Evolutionary conservation across 2,329 filamentous ascomycete genomes (phyloP).

Genomic region (Fusarium equiseti): DNA sequence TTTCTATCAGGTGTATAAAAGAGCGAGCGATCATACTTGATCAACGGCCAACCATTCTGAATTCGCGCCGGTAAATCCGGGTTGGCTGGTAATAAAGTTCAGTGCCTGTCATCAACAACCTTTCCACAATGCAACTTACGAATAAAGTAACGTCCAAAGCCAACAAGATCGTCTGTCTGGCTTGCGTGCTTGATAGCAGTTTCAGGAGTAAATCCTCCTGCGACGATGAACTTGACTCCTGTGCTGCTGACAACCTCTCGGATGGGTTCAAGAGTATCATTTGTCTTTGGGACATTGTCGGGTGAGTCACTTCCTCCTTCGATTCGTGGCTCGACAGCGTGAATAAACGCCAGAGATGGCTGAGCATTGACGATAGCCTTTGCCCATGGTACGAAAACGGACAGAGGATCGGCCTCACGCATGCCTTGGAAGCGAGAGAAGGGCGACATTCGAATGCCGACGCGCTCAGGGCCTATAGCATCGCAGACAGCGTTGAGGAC

Average conservation of each 20-base stretch:
- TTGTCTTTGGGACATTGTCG: constrained; percentile 47
- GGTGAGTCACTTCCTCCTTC: constrained; percentile 55
- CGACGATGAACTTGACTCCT: constrained; percentile 47
- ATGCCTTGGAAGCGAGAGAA: constrained; percentile 73
- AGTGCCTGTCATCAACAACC: background rate
- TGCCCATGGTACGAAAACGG: constrained; percentile 63
- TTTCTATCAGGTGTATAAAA: constrained; percentile 38
- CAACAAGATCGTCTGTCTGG: constrained; percentile 51
- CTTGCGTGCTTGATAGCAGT: constrained; percentile 49
- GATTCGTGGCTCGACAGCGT: constrained; percentile 70
- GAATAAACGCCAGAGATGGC: constrained; percentile 70
- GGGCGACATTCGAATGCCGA: constrained; percentile 70
- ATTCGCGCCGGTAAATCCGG: constrained; percentile 44
- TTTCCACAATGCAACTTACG: constrained; percentile 18
- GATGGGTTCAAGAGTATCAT: constrained; percentile 51
- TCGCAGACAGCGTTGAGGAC: constrained; percentile 59
- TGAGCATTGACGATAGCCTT: constrained; percentile 66
- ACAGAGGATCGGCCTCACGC: constrained; percentile 69
- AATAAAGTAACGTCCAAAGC: constrained; percentile 52
- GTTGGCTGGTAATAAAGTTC: constrained; percentile 35
- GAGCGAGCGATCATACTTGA: constrained; percentile 38
- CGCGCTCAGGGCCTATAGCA: constrained; percentile 63
- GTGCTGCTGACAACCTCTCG: constrained; percentile 50
- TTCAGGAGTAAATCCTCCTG: constrained; percentile 51
- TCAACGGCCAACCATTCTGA: constrained; percentile 42